Conservation (phyloP, 345 rosid genomes). For the Aegle marmelos region DNA sequence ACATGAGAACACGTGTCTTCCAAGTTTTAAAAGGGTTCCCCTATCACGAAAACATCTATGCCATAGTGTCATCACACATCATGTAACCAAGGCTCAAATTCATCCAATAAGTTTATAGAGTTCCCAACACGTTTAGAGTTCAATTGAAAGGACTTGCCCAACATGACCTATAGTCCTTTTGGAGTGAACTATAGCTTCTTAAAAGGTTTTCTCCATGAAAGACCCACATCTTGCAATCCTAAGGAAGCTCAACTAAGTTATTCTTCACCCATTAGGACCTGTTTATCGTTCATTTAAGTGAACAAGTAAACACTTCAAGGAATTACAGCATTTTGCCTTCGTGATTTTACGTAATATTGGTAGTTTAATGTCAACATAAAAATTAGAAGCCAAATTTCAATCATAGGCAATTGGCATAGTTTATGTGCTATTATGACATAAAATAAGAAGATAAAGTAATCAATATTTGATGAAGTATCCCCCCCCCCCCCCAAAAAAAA, state of each 20-base stretch:
- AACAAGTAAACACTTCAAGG: background rate
- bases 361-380: background rate
- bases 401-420: background rate
- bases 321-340: background rate
- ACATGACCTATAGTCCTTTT: background rate
- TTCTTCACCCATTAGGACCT: background rate
- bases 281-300: background rate
- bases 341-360: background rate
- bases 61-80: background rate
- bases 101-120: background rate
- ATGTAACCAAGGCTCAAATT: background rate
- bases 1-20: background rate
- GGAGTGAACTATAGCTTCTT: background rate
- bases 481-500: too few relatives aligned
- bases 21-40: background rate
- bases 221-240: background rate
- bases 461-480: background rate
- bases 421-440: background rate
- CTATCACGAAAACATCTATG: background rate
- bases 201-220: background rate
- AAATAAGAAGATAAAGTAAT: slow-evolving; percentile 3
- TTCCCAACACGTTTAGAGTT: background rate
- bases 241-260: background rate
- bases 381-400: background rate
- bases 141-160: background rate